Percentiles rank a stretch among this genome's conserved stretches.
Conservation (phyloP, 1,284 basidiomycete genomes). For the Trametes hirsuta region DNA sequence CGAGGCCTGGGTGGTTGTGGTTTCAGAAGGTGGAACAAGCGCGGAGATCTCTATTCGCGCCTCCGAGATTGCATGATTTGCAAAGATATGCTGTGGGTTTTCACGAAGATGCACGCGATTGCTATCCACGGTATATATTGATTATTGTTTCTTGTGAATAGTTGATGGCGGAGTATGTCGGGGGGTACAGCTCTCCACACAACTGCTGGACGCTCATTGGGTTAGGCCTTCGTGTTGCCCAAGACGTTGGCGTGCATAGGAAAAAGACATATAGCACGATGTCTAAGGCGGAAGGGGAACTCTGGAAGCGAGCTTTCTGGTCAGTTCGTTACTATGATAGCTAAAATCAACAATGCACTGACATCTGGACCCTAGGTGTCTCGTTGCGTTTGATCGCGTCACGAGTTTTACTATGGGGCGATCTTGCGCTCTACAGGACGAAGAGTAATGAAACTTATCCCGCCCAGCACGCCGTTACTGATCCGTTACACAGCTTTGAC, state of each 20-base stretch:
- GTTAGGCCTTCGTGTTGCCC: conserved; percentile 50
- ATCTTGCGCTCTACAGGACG: conserved; percentile 74
- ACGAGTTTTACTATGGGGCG: conserved; percentile 74
- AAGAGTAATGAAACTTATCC: conserved; percentile 62
- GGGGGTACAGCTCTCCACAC: conserved; percentile 50
- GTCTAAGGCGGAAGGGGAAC: conserved; percentile 45
- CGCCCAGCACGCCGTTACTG: neutral
- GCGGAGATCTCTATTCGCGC: conserved; percentile 55
- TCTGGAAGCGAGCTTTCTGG: conserved; percentile 77
- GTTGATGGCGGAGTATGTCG: conserved; percentile 40
- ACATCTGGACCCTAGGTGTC: conserved; percentile 45
- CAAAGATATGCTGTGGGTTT: conserved; percentile 50
- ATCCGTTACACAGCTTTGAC: conserved; percentile 48
- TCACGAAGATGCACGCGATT: too few relatives aligned
- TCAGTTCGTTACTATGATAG: conserved; percentile 31
- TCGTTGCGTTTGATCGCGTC: conserved; percentile 63
- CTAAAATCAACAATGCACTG: too few relatives aligned
- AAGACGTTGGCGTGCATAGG: conserved; percentile 47
- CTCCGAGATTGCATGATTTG: conserved; percentile 67
- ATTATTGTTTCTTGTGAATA: conserved; percentile 3
- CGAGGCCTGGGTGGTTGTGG: conserved; percentile 76
- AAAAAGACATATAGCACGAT: conserved; percentile 34
- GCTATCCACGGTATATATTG: neutral
- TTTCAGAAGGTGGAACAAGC: conserved; percentile 62
- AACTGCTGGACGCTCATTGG: conserved; percentile 54